Evolutionary conservation across 768 basidiomycete species (phyloP).

Genomic region (Mycena chlorophos): DNA sequence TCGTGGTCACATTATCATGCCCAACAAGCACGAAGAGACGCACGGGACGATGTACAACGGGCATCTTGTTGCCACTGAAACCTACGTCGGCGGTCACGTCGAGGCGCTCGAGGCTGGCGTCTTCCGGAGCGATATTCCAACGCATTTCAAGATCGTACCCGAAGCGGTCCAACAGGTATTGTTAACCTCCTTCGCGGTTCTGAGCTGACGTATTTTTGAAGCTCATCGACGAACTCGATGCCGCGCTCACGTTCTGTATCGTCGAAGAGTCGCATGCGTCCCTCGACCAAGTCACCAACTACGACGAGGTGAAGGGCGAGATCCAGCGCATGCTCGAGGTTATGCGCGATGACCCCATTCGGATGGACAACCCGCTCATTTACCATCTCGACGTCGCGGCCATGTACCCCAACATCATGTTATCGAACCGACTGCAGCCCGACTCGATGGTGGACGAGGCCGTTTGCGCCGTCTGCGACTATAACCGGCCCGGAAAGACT

Average conservation of each 20-base stretch:
- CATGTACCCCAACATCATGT: slow-evolving; percentile 99
- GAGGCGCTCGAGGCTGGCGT: slow-evolving; percentile 98
- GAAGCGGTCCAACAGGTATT: slow-evolving; percentile 78
- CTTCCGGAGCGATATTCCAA: slow-evolving; percentile 92
- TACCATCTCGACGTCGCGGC: slow-evolving; percentile 99
- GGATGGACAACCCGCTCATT: slow-evolving; percentile 90
- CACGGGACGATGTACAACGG: slow-evolving; percentile 94
- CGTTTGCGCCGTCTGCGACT: slow-evolving; percentile 97
- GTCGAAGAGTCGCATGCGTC: slow-evolving; percentile 78
- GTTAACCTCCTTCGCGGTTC: neutral
- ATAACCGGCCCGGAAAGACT: slow-evolving; percentile 91
- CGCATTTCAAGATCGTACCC: slow-evolving; percentile 94
- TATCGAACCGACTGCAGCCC: slow-evolving; percentile 97
- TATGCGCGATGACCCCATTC: slow-evolving; percentile 89
- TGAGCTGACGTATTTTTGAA: slow-evolving; percentile 38
- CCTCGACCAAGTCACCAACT: slow-evolving; percentile 87
- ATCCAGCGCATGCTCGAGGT: slow-evolving; percentile 79
- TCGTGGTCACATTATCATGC: slow-evolving; percentile 91
- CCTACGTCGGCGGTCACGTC: slow-evolving; percentile 98
- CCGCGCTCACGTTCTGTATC: slow-evolving; percentile 87
- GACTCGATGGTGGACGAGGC: slow-evolving; percentile 98
- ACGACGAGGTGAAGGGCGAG: slow-evolving; percentile 83
- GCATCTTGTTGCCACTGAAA: slow-evolving; percentile 94
- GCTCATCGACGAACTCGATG: slow-evolving; percentile 93
- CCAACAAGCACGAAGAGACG: slow-evolving; percentile 92